Evolutionary conservation across 352 stramenopile species (phyloP).

Genomic region (Phytopythium aichiense): DNA sequence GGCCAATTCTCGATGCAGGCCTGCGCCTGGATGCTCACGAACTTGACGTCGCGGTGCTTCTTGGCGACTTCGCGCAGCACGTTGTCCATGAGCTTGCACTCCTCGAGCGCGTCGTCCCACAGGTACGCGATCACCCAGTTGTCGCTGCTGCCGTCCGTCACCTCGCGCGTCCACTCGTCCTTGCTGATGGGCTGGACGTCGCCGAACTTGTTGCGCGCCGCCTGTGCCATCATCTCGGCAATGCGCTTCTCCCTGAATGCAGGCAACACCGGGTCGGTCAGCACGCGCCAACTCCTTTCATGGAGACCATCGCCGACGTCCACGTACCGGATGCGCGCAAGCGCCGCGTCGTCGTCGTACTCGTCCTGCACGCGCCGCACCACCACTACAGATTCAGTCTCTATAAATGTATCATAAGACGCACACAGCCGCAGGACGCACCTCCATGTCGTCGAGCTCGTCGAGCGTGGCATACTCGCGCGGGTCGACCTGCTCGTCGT

Average conservation of each 20-base stretch:
- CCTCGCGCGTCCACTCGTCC: conserved; percentile 91
- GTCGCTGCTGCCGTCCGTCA: conserved; percentile 88
- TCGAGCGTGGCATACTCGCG: conserved; percentile 80
- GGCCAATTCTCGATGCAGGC: conserved; percentile 93
- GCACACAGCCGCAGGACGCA: conserved; percentile 11
- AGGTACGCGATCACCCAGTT: conserved; percentile 89
- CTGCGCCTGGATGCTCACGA: conserved; percentile 91
- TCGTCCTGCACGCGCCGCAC: conserved; percentile 41
- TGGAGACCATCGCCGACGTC: too few relatives aligned
- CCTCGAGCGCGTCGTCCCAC: conserved; percentile 84
- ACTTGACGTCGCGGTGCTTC: conserved; percentile 90
- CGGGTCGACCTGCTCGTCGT: conserved; percentile 69
- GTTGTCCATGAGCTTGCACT: conserved; percentile 91
- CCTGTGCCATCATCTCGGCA: conserved; percentile 83
- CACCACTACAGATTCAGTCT: neutral
- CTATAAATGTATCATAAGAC: neutral
- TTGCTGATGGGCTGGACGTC: conserved; percentile 90
- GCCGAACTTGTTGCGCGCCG: conserved; percentile 83
- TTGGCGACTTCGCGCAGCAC: conserved; percentile 77
- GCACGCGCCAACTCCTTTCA: neutral
- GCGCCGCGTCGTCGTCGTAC: conserved; percentile 81
- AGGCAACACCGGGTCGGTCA: neutral
- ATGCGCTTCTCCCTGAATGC: conserved; percentile 74
- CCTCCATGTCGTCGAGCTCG: conserved; percentile 82
- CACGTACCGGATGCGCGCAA: conserved; percentile 58